Base-by-base conservation (phyloP, 2,329 filamentous ascomycete species). In the Botrytis paeoniae region DNA sequence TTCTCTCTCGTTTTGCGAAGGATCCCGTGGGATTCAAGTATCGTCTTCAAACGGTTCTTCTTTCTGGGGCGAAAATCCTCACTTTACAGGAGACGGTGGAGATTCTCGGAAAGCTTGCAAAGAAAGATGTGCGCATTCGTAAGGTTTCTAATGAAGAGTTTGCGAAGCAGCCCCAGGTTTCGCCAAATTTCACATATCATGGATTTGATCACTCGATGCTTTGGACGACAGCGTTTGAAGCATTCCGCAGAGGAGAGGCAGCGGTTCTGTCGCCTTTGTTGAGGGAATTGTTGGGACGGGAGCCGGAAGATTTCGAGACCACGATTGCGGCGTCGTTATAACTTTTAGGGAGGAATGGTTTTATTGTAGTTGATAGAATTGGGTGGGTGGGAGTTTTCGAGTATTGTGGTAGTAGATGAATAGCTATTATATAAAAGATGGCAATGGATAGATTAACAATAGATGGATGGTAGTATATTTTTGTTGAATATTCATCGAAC, bases 391-490 rank as follows among this genome's bases (percentile, higher is more conserved):
- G 10, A n/a, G 4, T 51, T 14, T 51, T 43, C 12, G 22, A 25
- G 3, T 48, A 4, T 10, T 25, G 22, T 48, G 45, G 45, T 48
- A 25, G 9, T 12, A 12, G 4, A 25, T 48, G 45, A 12, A 1
- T 51, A n/a, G 48, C 10, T 51, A 3, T 51, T 14, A n/a, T 51
- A 14, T n/a, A 51, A 12, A 25, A 0, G 25, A n/a, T 4, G 5
- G 25, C 25, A 51, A 14, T n/a, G 4, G 4, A 51, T n/a, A n/a
- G 4, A 51, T 51, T n/a, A 14, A 51, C 6, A n/a, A 51, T 51
- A 12, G 25, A 51, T 51, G 48, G 4, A 14, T n/a, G 0, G 1
- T n/a, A n/a, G 25, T n/a, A n/a, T 12, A 0, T n/a, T n/a, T 3
- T 3, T n/a, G 10, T 10, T 14, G 48, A 51, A n/a, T 14, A 14